phyloP scores from a whole-genome alignment of 768 basidiomycete species.

The Asterophora lycoperdoides region DNA sequence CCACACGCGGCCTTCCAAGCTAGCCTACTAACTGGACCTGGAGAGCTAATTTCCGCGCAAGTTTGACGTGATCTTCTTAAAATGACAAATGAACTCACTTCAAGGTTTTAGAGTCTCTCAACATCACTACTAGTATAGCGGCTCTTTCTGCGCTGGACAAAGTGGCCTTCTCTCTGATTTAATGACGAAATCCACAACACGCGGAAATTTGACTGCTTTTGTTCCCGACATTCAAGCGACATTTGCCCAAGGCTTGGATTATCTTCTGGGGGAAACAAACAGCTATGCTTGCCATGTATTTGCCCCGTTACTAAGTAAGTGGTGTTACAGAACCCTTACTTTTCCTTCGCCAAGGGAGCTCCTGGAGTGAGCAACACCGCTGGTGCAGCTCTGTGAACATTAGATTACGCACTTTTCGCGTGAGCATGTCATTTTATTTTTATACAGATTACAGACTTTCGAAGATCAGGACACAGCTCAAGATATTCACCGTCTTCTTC shows the following conservation, averaged over 20 bases:
- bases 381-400: constrained; percentile 53
- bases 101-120: constrained; percentile 46
- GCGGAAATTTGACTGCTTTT: constrained; percentile 53
- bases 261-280: constrained; percentile 64
- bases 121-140: constrained; percentile 52
- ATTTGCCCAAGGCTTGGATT: constrained; percentile 41
- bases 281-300: constrained; percentile 43
- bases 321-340: background rate
- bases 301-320: constrained; percentile 9
- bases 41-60: constrained; percentile 50
- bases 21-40: constrained; percentile 48
- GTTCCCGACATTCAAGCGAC: constrained; percentile 51
- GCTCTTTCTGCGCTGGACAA: constrained; percentile 56
- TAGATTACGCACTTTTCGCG: constrained; percentile 53
- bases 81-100: background rate
- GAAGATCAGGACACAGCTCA: constrained; percentile 25
- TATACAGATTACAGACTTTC: background rate
- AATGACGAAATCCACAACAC: constrained; percentile 57
- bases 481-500: constrained; percentile 53
- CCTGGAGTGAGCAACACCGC: constrained; percentile 51
- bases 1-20: constrained; percentile 54
- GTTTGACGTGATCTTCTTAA: constrained; percentile 15
- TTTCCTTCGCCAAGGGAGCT: constrained; percentile 21
- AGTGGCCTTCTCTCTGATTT: constrained; percentile 54
- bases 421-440: constrained; percentile 9